These are phyloP conservation scores for Fusarium sp. DNA, from an alignment of 2,329 filamentous ascomycete species.

Conservation along the genomic window DNA sequence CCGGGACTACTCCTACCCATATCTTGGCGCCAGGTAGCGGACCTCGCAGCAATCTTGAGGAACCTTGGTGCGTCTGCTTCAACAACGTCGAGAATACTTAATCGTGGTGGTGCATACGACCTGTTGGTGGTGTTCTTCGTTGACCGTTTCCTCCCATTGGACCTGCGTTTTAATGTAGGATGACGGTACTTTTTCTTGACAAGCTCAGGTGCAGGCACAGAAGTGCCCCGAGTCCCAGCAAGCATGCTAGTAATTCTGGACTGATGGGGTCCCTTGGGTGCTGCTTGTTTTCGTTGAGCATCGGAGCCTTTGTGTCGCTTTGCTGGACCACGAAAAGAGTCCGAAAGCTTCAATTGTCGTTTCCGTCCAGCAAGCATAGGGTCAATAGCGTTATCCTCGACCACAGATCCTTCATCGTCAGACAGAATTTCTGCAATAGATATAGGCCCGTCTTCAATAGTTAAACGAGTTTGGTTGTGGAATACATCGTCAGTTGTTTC, in stretches of 20 bases:
- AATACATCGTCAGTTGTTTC: constrained; percentile 41
- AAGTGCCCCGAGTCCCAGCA: constrained; percentile 9
- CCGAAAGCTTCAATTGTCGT: constrained; percentile 50
- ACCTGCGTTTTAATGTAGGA: constrained; percentile 5
- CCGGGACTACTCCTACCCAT: constrained; percentile 67
- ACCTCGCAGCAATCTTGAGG: constrained; percentile 70
- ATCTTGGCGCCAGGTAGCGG: constrained; percentile 59
- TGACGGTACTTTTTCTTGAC: constrained; percentile 37
- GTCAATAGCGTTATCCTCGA: constrained; percentile 66
- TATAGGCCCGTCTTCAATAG: constrained; percentile 23
- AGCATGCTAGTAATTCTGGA: constrained; percentile 50
- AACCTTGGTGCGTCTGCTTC: constrained; percentile 66
- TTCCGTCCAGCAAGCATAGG: constrained; percentile 61
- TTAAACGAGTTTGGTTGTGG: constrained; percentile 46
- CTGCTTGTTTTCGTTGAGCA: constrained; percentile 37
- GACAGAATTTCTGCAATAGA: constrained; percentile 21
- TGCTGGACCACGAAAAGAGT: constrained; percentile 41
- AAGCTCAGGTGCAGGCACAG: constrained; percentile 15
- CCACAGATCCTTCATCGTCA: constrained; percentile 52
- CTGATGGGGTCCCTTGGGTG: constrained; percentile 42
- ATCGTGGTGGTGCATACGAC: constrained; percentile 53
- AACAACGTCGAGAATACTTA: constrained; percentile 72
- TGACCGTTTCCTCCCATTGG: constrained; percentile 11
- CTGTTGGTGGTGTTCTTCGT: constrained; percentile 3
- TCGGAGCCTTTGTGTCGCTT: constrained; percentile 44